Base-by-base conservation (phyloP, 2,329 filamentous ascomycete species). In the Lithohypha guttulata region DNA sequence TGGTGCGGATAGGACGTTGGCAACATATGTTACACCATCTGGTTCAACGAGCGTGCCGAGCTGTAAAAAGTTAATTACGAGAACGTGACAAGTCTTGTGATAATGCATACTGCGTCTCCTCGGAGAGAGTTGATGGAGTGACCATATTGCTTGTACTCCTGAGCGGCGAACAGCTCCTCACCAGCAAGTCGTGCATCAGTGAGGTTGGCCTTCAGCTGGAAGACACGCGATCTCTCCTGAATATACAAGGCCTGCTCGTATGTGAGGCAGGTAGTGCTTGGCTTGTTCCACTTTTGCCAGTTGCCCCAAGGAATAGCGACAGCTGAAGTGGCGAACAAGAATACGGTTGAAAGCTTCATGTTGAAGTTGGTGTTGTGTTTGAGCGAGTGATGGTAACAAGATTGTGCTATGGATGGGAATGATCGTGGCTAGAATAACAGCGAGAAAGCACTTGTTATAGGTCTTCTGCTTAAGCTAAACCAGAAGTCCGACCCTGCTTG, bases 101-200 rank as follows among this genome's bases (percentile, higher is more conserved):
- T 8, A 25, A 8, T 8, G 17, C 27, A 5, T 29, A 29, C 27
- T 29, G 27, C 27, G 27, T 29, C 27, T 29, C 27, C 27, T 14
- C 27, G 6, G 6, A 29, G n/a, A n/a, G 27, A 29, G 27, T 29
- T 29, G 27, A 29, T 29, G 17, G 27, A 29, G 27, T 29, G 27
- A 29, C 27, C 27, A 14, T 29, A 29, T 14, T 29, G 27, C 27
- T 29, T 29, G 27, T 29, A 29, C 27, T 29, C 27, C 6, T 29
- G 11, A 5, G 27, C 27, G 5, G 27, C 27, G n/a, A 29, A 29
- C 11, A 29, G 27, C 27, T 29, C 27, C 27, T 29, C 27, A 5
- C 27, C 27, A n/a, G 27, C 27, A 13, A 13, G 6, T 29, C 27
- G 5, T 29, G 27, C 27, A 6, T 6, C 27, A 5, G 27, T 29